These are phyloP conservation scores for Colletotrichum eremochloae DNA, from an alignment of 2,329 filamentous ascomycete species.

Conservation along the genomic window DNA sequence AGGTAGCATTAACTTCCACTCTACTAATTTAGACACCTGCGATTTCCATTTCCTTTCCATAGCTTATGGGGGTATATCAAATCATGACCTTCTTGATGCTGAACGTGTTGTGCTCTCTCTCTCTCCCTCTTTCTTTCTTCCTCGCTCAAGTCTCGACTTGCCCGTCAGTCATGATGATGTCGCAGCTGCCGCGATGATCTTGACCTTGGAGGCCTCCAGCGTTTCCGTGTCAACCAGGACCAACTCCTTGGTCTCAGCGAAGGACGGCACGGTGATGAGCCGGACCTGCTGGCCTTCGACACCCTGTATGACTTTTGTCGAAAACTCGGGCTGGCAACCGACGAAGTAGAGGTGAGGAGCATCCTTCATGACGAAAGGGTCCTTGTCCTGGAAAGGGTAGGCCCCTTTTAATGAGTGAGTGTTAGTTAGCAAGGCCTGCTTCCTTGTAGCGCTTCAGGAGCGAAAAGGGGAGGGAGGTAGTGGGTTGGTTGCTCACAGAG, in stretches of 20 bases:
- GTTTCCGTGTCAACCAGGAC: slow-evolving; percentile 90
- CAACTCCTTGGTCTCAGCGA: slow-evolving; percentile 81
- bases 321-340: slow-evolving; percentile 85
- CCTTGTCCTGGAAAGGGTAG: slow-evolving; percentile 95
- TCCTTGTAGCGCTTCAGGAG: not conserved
- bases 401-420: slow-evolving; percentile 71
- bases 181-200: slow-evolving; percentile 56
- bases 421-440: slow-evolving; percentile 40
- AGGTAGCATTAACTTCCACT: slow-evolving; percentile 8
- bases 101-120: slow-evolving; percentile 1
- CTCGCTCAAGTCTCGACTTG: not conserved
- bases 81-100: slow-evolving; percentile 26
- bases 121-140: not conserved
- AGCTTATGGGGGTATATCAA: slow-evolving; percentile 39
- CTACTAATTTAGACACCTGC: not conserved
- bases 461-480: not conserved
- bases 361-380: slow-evolving; percentile 87
- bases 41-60: slow-evolving; percentile 25
- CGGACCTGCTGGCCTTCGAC: slow-evolving; percentile 78
- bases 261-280: slow-evolving; percentile 86
- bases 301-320: slow-evolving; percentile 77
- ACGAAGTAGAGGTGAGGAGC: slow-evolving; percentile 95
- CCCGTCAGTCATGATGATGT: slow-evolving; percentile 8
- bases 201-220: slow-evolving; percentile 80
- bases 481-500: slow-evolving; percentile 74